Evolutionary conservation across 1,139 yeast species (phyloP).

Genomic region (Petasospora fabianii): DNA sequence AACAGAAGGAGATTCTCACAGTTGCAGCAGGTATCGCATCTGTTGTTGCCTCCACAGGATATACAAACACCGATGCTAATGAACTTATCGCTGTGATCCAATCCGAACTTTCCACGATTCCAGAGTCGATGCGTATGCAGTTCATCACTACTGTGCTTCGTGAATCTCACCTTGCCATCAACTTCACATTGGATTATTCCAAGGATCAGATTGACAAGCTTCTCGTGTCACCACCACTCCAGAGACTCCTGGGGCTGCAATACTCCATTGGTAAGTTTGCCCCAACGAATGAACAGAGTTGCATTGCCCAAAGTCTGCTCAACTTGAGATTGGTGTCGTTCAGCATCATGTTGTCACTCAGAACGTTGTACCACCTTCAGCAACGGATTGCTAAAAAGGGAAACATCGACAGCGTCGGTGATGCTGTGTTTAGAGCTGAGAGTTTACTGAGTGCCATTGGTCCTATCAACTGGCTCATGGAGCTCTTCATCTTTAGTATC

Average conservation of each 20-base stretch:
- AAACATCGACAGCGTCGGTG: constrained; percentile 43
- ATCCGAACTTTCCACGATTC: constrained; percentile 38
- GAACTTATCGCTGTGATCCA: constrained; percentile 60
- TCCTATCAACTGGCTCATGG: constrained; percentile 74
- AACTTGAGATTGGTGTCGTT: constrained; percentile 70
- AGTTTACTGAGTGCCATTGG: constrained; percentile 63
- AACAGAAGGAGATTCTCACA: constrained; percentile 18
- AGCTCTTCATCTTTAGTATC: constrained; percentile 58
- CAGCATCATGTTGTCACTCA: constrained; percentile 69
- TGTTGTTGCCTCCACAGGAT: constrained; percentile 65
- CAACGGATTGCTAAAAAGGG: constrained; percentile 28
- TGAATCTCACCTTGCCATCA: constrained; percentile 68
- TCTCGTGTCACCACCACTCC: constrained; percentile 70
- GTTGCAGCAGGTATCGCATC: constrained; percentile 61
- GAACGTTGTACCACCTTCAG: constrained; percentile 43
- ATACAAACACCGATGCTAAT: constrained; percentile 59
- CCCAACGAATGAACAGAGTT: constrained; percentile 46
- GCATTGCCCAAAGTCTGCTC: constrained; percentile 64
- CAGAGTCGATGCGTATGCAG: constrained; percentile 28
- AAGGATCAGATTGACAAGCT: constrained; percentile 67
- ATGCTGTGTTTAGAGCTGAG: constrained; percentile 54
- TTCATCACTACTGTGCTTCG: constrained; percentile 46
- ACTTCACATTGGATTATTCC: constrained; percentile 62
- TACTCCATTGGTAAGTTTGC: constrained; percentile 61
- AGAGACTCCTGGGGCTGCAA: constrained; percentile 61